phyloP scores from a whole-genome alignment of 192 early-diverging fungal genomes.

The Coemansia sp. region DNA sequence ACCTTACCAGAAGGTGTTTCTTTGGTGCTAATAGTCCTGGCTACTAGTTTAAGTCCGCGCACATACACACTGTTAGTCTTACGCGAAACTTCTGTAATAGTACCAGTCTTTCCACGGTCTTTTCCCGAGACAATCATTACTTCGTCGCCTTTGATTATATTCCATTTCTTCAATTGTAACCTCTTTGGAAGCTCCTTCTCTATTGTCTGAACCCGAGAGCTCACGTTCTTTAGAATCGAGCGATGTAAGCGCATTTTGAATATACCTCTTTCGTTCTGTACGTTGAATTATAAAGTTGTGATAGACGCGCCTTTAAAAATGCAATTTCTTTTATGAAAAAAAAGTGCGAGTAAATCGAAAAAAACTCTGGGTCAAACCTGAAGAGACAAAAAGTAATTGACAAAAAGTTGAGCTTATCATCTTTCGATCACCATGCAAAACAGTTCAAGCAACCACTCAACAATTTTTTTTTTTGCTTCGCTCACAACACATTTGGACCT shows the following conservation, averaged over 20 bases:
- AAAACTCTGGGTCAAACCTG: neutral
- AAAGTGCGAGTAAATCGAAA: neutral
- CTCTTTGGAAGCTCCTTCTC: constrained; percentile 44
- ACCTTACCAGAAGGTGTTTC: constrained; percentile 58
- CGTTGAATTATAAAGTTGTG: neutral
- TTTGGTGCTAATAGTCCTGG: constrained; percentile 61
- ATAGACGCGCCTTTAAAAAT: neutral
- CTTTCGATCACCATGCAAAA: no score
- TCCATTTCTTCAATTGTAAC: constrained; percentile 59
- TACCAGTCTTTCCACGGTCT: constrained; percentile 64
- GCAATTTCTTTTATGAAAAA: neutral
- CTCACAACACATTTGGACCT: neutral
- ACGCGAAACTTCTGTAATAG: constrained; percentile 60
- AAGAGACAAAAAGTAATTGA: neutral
- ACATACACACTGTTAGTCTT: constrained; percentile 66
- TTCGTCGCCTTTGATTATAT: constrained; percentile 61
- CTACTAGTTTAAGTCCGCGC: constrained; percentile 58
- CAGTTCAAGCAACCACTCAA: neutral
- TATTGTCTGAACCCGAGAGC: constrained; percentile 27
- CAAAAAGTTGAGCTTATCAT: neutral
- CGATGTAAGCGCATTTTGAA: constrained; percentile 35
- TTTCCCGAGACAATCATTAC: constrained; percentile 66
- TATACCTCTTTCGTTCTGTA: neutral
- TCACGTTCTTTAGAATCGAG: constrained; percentile 33
- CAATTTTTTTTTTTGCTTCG: neutral